Conservation (phyloP, 192 early-diverging fungal genomes). For the Lunasporangiospora selenospora region DNA sequence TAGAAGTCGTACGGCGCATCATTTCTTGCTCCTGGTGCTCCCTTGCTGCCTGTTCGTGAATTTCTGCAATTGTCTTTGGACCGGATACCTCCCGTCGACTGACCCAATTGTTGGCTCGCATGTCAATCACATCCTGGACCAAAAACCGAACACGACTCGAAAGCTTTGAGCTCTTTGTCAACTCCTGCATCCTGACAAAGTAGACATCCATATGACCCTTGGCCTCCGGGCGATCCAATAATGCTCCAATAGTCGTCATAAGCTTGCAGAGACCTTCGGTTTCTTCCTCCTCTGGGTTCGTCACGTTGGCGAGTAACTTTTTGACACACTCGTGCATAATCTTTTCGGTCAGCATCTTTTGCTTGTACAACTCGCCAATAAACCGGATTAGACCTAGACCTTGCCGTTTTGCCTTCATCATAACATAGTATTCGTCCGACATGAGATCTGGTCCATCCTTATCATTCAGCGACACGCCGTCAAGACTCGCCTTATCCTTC, state of each 20-base stretch:
- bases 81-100: slow-evolving; percentile 59
- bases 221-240: slow-evolving; percentile 56
- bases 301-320: slow-evolving; percentile 67
- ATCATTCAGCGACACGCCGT: slow-evolving; percentile 55
- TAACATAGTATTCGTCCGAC: slow-evolving; percentile 77
- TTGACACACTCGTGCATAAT: slow-evolving; percentile 91
- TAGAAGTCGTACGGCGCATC: too few species aligned
- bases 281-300: slow-evolving; percentile 88
- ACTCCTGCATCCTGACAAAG: slow-evolving; percentile 78
- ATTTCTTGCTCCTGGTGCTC: too few species aligned
- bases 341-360: slow-evolving; percentile 83
- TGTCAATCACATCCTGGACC: slow-evolving; percentile 82
- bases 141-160: slow-evolving; percentile 88
- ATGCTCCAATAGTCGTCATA: slow-evolving; percentile 80
- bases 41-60: too few species aligned
- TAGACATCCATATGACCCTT: slow-evolving; percentile 77
- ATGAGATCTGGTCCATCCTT: slow-evolving; percentile 62
- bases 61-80: slow-evolving; percentile 89
- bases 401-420: slow-evolving; percentile 86
- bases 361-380: slow-evolving; percentile 92
- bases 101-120: slow-evolving; percentile 76
- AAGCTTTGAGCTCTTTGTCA: slow-evolving; percentile 67
- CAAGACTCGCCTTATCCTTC: slow-evolving; percentile 81
- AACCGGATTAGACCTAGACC: slow-evolving; percentile 93
- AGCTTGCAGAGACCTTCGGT: slow-evolving; percentile 89